phyloP scores from a whole-genome alignment of 2,329 filamentous ascomycete genomes.

The Xenosphaeropsis pyriputrescens region DNA sequence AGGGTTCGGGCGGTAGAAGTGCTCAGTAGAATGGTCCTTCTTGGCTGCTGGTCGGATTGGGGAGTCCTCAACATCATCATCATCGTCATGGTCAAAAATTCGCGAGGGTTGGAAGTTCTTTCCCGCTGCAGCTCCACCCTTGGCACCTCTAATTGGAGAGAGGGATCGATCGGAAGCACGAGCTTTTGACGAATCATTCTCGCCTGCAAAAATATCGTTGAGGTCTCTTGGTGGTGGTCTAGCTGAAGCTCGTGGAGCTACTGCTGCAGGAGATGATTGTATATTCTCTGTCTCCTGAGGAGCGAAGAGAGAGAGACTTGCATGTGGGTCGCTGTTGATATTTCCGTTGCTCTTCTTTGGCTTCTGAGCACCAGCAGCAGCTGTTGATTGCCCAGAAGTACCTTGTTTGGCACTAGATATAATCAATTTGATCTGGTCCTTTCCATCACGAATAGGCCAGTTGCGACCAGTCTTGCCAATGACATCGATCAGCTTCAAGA shows the following conservation, averaged over 20 bases:
- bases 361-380: slow-evolving; percentile 20
- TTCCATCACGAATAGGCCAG: slow-evolving; percentile 86
- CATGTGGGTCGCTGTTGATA: slow-evolving; percentile 47
- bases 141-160: slow-evolving; percentile 24
- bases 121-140: slow-evolving; percentile 29
- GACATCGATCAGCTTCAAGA: slow-evolving; percentile 85
- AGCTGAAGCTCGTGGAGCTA: slow-evolving; percentile 50
- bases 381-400: slow-evolving; percentile 14
- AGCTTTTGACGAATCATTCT: slow-evolving; percentile 9
- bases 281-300: slow-evolving; percentile 48
- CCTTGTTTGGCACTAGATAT: slow-evolving; percentile 36
- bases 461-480: slow-evolving; percentile 83
- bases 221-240: slow-evolving; percentile 54
- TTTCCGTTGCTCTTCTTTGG: slow-evolving; percentile 33
- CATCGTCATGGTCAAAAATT: slow-evolving; percentile 40
- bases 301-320: slow-evolving; percentile 61
- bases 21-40: slow-evolving; percentile 23
- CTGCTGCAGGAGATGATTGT: slow-evolving; percentile 30
- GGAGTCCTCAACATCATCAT: slow-evolving; percentile 28
- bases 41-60: slow-evolving; percentile 28
- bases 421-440: slow-evolving; percentile 71
- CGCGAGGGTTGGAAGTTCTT: slow-evolving; percentile 50
- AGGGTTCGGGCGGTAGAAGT: slow-evolving; percentile 46
- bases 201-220: slow-evolving; percentile 54
- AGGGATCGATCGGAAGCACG: slow-evolving; percentile 5